These are phyloP conservation scores for Pisolithus albus DNA, from an alignment of 768 basidiomycete genomes.

Conservation along the genomic window DNA sequence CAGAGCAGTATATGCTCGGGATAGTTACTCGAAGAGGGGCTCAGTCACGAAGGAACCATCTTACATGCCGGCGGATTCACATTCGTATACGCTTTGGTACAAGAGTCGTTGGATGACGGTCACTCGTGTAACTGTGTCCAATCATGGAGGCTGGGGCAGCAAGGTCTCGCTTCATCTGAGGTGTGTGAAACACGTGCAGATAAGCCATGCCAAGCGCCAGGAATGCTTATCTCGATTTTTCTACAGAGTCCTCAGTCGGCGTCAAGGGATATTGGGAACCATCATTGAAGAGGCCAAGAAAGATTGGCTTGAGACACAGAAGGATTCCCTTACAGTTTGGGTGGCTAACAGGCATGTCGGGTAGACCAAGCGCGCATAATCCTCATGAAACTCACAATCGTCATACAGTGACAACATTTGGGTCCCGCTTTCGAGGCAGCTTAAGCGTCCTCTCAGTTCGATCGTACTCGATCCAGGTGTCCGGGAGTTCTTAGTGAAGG, in stretches of 20 bases:
- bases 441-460: constrained; percentile 59
- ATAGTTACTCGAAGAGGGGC: constrained; percentile 15
- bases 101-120: constrained; percentile 27
- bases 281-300: constrained; percentile 51
- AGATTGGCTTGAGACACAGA: constrained; percentile 44
- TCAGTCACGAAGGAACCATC: constrained; percentile 23
- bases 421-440: constrained; percentile 48
- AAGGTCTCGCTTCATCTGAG: constrained; percentile 20
- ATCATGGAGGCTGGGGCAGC: constrained; percentile 11
- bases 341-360: constrained; percentile 37
- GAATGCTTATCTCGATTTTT: neutral
- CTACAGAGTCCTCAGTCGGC: constrained; percentile 44
- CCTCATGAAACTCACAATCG: too few species aligned
- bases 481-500: constrained; percentile 56
- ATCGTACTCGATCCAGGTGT: constrained; percentile 68
- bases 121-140: constrained; percentile 16
- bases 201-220: neutral
- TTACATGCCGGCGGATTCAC: constrained; percentile 29
- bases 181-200: neutral
- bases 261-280: constrained; percentile 39
- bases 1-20: constrained; percentile 25
- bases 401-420: constrained; percentile 31
- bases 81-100: constrained; percentile 30
- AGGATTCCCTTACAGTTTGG: constrained; percentile 47
- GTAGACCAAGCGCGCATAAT: too few species aligned